Evolutionary conservation across 305 asterid species (phyloP).

Genomic region (Solanum hybrid): DNA sequence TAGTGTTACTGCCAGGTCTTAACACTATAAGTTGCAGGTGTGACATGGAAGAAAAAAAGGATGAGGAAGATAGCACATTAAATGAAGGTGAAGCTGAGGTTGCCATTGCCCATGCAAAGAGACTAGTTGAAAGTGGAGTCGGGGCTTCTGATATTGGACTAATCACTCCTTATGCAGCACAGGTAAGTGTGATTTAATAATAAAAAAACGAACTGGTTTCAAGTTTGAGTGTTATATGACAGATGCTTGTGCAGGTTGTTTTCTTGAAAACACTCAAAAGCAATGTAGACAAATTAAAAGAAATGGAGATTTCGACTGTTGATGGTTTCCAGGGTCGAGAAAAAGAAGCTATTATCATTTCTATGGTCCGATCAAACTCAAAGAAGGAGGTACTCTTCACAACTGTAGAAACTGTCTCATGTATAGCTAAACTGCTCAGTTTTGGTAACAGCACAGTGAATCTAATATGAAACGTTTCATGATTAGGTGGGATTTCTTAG

Average conservation of each 20-base stretch:
- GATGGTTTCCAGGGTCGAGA: constrained; percentile 99
- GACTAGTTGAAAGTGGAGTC: constrained; percentile 82
- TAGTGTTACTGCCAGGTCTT: background rate
- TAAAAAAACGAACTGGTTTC: constrained; percentile 1
- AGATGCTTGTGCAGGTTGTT: constrained; percentile 46
- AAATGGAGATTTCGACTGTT: constrained; percentile 88
- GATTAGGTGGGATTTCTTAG: constrained; percentile 90
- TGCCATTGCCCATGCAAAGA: constrained; percentile 81
- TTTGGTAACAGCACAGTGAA: background rate
- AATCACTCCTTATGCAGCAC: constrained; percentile 93
- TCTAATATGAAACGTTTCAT: background rate
- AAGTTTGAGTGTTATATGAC: background rate
- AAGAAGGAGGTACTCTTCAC: constrained; percentile 65
- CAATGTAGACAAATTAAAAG: constrained; percentile 72
- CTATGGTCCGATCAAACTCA: constrained; percentile 95
- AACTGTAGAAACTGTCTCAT: background rate
- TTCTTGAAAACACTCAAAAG: constrained; percentile 67
- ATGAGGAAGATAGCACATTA: constrained; percentile 88
- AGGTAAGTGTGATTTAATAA: constrained; percentile 29
- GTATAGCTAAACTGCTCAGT: background rate
- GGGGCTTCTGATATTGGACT: constrained; percentile 77
- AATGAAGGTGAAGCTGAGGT: constrained; percentile 95
- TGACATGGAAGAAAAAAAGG: constrained; percentile 98
- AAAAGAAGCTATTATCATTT: constrained; percentile 93
- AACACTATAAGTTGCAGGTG: constrained; percentile 40